Evolutionary conservation across 306 rosid genomes (phyloP), one percentile per base, ranked within the genome.

Genomic region (Vachellia pachyceras): DNA sequence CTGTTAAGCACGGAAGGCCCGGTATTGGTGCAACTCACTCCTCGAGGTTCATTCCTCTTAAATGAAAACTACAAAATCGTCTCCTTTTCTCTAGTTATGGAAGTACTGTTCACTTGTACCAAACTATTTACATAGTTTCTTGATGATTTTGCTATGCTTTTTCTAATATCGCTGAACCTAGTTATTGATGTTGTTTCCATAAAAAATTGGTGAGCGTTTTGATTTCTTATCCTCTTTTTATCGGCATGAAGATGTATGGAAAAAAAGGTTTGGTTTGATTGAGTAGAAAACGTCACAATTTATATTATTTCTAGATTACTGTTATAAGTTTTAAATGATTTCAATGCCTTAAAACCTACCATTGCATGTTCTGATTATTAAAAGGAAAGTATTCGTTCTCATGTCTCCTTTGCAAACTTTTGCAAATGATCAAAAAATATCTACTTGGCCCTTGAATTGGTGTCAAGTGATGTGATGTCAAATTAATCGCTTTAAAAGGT

Each of bases 1-100:
- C 78, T 1, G 86, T 80, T 37, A 82, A 79, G 86, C 87, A 84
- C 5, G 84, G 83, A 33, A 85, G 87, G 82, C 87, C 83, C 3
- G 89, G 89, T 68, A 77, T 86, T 49, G 81, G 87, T 77, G 87
- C 89, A 3, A 80, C 86, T 61, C 87, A 86, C 77, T 79, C 85
- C 8, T 80, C 78, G 0, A 75, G 87, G 77, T 87, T 81, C 68
- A 84, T 84, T 70, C 87, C 87, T 76, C 87, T 84, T 23, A 84
- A 84, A 69, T 84, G 82, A 80, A 63, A 58, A 11, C 54, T 39
- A 10, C 52, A 7, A 13, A 46, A 10, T 29, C 17, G 15, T 41
- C 52, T 11, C 11, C 33, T 29, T 29, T 72, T 68, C 33, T 45
- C 18, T 60, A 3, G 13, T 46, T 5, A 10, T 20, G 44, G 45